Conservation (phyloP, 2,329 filamentous ascomycete species). For the Anthostomella pinea region DNA sequence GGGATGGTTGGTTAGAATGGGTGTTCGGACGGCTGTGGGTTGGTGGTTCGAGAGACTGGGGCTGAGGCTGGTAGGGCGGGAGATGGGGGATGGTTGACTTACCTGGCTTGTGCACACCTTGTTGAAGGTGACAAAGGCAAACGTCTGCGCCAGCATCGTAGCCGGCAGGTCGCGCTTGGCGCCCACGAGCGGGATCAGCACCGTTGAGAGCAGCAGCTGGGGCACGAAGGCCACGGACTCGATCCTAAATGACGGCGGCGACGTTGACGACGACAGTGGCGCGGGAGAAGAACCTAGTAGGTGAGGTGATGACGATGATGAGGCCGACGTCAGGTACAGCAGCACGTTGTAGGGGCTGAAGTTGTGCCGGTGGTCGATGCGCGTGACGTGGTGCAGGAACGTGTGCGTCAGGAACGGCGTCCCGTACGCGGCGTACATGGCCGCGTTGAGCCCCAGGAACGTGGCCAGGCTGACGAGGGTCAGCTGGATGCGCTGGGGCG, state of each 20-base stretch:
- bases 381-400: slow-evolving; percentile 86
- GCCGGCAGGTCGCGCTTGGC: slow-evolving; percentile 79
- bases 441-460: slow-evolving; percentile 69
- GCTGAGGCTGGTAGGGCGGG: background rate
- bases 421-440: slow-evolving; percentile 82
- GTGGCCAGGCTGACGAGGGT: slow-evolving; percentile 64
- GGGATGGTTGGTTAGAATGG: slow-evolving; percentile 6
- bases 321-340: slow-evolving; percentile 78
- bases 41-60: background rate
- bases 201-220: slow-evolving; percentile 75
- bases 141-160: slow-evolving; percentile 91
- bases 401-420: slow-evolving; percentile 82
- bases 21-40: background rate
- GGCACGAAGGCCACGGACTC: slow-evolving; percentile 87
- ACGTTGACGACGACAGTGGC: slow-evolving; percentile 4
- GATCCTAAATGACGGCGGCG: slow-evolving; percentile 39
- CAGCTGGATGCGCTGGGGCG: slow-evolving; percentile 54
- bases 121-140: slow-evolving; percentile 96
- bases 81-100: slow-evolving; percentile 29
- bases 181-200: slow-evolving; percentile 71
- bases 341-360: slow-evolving; percentile 95
- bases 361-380: slow-evolving; percentile 96
- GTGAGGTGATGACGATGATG: slow-evolving; percentile 23
- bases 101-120: slow-evolving; percentile 99
- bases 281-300: background rate